Percentiles rank a stretch among this genome's conserved stretches.
These are phyloP conservation scores for Dioscorea alata DNA, from an alignment of 106 monocot genomes.

Conservation along the genomic window DNA sequence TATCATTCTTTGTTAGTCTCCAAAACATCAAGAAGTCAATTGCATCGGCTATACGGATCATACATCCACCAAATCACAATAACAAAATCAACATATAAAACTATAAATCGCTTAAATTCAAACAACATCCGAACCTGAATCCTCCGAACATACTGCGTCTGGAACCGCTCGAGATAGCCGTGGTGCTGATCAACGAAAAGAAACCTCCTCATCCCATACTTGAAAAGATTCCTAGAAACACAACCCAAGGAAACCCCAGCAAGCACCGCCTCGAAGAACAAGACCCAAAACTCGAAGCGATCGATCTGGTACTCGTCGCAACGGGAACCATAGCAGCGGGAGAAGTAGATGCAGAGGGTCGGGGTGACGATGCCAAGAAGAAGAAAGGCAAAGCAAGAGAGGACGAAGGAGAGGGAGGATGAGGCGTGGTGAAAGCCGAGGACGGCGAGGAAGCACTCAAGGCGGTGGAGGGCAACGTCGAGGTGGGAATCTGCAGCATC, in stretches of 20 bases:
- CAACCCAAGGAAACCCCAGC: constrained; percentile 43
- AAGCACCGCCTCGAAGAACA: constrained; percentile 28
- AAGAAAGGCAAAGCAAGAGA: constrained; percentile 26
- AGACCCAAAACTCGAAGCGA: constrained; percentile 34
- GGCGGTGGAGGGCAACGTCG: constrained; percentile 18
- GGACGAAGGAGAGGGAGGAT: constrained; percentile 8
- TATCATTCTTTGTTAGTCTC: not conserved
- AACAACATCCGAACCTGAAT: constrained; percentile 34
- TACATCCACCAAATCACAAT: not conserved
- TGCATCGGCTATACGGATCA: not conserved
- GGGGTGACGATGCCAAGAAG: constrained; percentile 35
- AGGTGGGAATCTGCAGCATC: too few species aligned
- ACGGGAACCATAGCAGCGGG: constrained; percentile 3
- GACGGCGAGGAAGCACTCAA: constrained; percentile 40
- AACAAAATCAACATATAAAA: not conserved
- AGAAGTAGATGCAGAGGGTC: constrained; percentile 12
- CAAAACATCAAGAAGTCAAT: not conserved
- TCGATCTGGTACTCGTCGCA: constrained; percentile 30
- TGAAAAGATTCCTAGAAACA: constrained; percentile 42
- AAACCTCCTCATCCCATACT: constrained; percentile 52
- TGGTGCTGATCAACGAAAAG: constrained; percentile 55
- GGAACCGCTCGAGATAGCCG: constrained; percentile 34
- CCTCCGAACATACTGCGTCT: constrained; percentile 46
- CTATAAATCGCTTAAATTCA: not conserved
- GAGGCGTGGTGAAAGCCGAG: constrained; percentile 22